phyloP scores from a whole-genome alignment of 116 monocot genomes.

The Papilionanthe hybrid region DNA sequence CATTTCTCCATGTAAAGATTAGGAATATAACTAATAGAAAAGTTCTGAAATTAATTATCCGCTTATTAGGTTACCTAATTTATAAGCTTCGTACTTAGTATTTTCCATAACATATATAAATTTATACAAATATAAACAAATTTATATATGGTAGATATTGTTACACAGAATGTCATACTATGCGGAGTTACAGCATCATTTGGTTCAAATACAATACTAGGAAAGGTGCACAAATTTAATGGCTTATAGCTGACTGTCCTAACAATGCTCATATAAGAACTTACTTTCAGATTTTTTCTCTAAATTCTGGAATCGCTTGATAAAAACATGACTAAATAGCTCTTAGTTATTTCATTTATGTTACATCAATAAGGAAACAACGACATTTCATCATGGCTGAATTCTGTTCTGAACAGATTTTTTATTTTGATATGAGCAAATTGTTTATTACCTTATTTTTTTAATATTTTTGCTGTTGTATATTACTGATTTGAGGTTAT shows the following conservation, averaged over 20 bases:
- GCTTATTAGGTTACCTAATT: too few species aligned
- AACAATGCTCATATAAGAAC: neutral
- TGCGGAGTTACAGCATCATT: too few species aligned
- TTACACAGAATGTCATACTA: too few species aligned
- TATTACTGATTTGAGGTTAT: conserved; percentile 4
- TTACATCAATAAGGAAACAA: neutral
- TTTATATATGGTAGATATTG: too few species aligned
- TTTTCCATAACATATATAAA: too few species aligned
- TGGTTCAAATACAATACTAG: too few species aligned
- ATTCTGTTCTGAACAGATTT: neutral
- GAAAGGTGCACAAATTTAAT: neutral
- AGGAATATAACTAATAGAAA: too few species aligned
- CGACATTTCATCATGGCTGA: neutral
- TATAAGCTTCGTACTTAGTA: too few species aligned
- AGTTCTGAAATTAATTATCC: too few species aligned
- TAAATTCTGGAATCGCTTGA: neutral
- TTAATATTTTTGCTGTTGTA: neutral
- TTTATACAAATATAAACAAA: too few species aligned
- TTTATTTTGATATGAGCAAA: neutral
- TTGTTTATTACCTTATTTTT: neutral
- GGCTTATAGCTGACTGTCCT: neutral
- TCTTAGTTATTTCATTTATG: neutral
- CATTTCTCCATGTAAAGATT: too few species aligned
- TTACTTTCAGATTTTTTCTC: neutral
- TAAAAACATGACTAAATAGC: neutral